Base-by-base conservation (phyloP, 2,329 filamentous ascomycete genomes). In the Chrysoporthe cubensis region DNA sequence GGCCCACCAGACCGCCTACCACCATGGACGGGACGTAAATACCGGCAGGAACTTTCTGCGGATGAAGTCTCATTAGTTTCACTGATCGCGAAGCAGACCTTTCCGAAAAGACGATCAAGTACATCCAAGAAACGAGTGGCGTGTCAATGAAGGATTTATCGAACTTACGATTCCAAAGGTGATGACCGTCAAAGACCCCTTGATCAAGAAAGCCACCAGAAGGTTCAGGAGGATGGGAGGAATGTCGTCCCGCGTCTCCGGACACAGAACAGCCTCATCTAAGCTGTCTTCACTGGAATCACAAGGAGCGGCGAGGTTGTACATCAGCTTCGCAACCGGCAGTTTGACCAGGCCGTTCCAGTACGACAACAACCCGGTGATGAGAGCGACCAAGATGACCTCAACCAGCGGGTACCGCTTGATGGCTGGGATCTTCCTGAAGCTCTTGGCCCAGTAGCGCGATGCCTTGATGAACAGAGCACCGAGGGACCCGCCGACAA, bases 1-100 rank as follows among this genome's bases (percentile, higher is more conserved):
- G 90, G 42, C 95, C 95, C 82, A 97, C 90, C 21, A 99, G 82
- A 75, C 96, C 96, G 71, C 96, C 96, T 21, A 98, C 93, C 40
- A 98, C 96, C 96, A 99, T 99, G 73, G 95, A 97, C 3, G 96
- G 96, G 1, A 99, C 94, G 74, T 99, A 99, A 73, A 99, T 97
- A 71, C 96, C 96, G 0, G 95, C 94, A 11, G 96, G 96, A 0
- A 98, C 90, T 84, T 98, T 98, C 84, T 88, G 76, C 61, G 8
- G 14, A 1, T 14, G 7, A 6, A 9, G 37, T 21, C 11, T 9
- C 8, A 16, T 59, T 4, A 59, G 40, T 18, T 16, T 8, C 32
- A 8, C 4, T 7, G 16, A 40, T 9, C 37, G 1, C 37, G 37
- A 40, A 7, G 6, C 37, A 6, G 2, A 26, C 9, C 37, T 40